Evolutionary conservation across 768 basidiomycete species (phyloP).

Genomic region (Tephrocybe sp.): DNA sequence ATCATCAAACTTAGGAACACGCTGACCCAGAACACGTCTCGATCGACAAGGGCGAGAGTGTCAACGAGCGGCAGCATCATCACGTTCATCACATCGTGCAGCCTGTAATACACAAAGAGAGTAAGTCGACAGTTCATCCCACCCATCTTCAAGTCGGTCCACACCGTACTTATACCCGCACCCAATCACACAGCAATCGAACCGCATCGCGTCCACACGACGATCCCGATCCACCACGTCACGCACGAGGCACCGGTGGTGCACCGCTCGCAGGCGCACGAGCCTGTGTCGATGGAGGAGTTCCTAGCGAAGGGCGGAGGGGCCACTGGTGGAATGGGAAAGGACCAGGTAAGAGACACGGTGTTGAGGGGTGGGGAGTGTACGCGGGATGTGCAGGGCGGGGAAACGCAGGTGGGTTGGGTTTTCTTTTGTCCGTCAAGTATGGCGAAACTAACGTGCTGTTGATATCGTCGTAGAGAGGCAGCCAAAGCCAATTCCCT

Average conservation of each 20-base stretch:
- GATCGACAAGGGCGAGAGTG: slow-evolving; percentile 29
- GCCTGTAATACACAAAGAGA: slow-evolving; percentile 36
- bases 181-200: slow-evolving; percentile 22
- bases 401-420: background rate
- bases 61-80: slow-evolving; percentile 30
- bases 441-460: too few relatives aligned
- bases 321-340: background rate
- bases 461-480: too few relatives aligned
- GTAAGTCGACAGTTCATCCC: slow-evolving; percentile 17
- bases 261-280: slow-evolving; percentile 32
- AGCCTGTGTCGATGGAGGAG: slow-evolving; percentile 29
- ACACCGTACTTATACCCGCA: background rate
- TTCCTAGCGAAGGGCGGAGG: slow-evolving; percentile 17
- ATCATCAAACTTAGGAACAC: background rate
- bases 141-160: background rate
- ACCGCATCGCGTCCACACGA: slow-evolving; percentile 27
- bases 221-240: slow-evolving; percentile 32
- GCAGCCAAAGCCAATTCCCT: too few relatives aligned
- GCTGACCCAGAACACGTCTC: slow-evolving; percentile 20
- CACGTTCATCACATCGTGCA: slow-evolving; percentile 37
- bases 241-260: slow-evolving; percentile 35
- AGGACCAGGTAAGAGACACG: slow-evolving; percentile 1
- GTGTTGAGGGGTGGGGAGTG: background rate
- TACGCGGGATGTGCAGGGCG: slow-evolving; percentile 1
- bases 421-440: background rate